A percentile compares a stretch with the other conserved stretches of the same genome.
Evolutionary conservation across 2,329 filamentous ascomycete genomes (phyloP).

Genomic region (Madurella fahalii): DNA sequence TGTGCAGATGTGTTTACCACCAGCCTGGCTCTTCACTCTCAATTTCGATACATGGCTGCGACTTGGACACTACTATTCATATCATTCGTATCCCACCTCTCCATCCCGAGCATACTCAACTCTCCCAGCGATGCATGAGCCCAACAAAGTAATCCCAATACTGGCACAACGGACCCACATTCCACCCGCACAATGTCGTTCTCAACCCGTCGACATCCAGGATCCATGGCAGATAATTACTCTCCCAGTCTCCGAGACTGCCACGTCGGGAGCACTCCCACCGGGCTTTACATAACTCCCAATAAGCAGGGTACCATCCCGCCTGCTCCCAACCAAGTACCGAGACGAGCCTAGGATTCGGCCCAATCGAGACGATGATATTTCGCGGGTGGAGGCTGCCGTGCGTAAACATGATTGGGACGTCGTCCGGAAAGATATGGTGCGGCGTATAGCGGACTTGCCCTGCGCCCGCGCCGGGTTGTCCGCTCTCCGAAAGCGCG

Average conservation of each 20-base stretch:
- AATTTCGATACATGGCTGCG: too few species aligned
- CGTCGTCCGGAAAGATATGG: constrained; percentile 14
- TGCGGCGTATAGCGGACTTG: constrained; percentile 16
- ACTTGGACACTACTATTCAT: too few species aligned
- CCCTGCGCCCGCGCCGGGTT: neutral
- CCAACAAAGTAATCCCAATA: constrained; percentile 23
- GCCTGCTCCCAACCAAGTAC: constrained; percentile 23
- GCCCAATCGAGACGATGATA: constrained; percentile 17
- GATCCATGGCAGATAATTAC: constrained; percentile 15
- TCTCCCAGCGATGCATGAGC: constrained; percentile 2
- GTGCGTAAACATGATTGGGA: constrained; percentile 20
- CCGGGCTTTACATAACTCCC: constrained; percentile 22
- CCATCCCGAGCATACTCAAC: too few species aligned
- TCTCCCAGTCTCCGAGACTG: constrained; percentile 11
- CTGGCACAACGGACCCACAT: constrained; percentile 13
- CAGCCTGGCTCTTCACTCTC: too few species aligned
- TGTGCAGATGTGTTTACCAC: too few species aligned
- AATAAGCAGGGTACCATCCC: constrained; percentile 23
- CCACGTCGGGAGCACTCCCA: constrained; percentile 12
- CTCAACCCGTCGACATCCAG: constrained; percentile 11
- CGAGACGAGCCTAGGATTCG: constrained; percentile 11
- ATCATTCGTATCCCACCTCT: too few species aligned
- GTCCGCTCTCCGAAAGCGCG: constrained; percentile 8
- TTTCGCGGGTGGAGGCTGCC: constrained; percentile 18
- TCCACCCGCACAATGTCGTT: constrained; percentile 6